Base-by-base conservation (phyloP, 2,329 filamentous ascomycete genomes). In the Colletotrichum brevisporum region DNA sequence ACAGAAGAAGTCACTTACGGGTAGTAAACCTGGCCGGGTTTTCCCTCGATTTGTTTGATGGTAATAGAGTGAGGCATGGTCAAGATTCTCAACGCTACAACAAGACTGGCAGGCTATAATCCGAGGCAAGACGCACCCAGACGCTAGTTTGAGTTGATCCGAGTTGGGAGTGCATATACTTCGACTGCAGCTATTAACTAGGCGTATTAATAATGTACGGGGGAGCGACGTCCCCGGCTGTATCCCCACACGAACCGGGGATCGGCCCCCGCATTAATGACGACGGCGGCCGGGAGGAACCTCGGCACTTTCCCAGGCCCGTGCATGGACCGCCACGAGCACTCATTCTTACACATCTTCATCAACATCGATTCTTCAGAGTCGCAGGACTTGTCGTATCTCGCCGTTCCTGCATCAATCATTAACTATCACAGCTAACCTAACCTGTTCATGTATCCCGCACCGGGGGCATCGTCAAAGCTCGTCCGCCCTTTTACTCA, bases 11-110 rank as follows among this genome's bases (percentile, higher is more conserved):
- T 36, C 31, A 36, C 86, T 78, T 77, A 91, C 89, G 92, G 92
- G 76, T 95, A 94, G 83, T 95, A 97, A 72, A 97, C 95, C 80
- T 95, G 85, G 67, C 94, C 94, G 9, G 94, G 94, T 83, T 95
- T 95, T 74, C 92, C 93, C 73, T 94, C 91, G 59, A 92, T 84
- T 73, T 93, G 86, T 75, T 90, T 86, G 71, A 95, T 85, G 27
- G 87, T 86, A 63, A 94, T 86, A 67, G 87, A 86, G 52, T 82
- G 79, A 64, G 86, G 83, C 87, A 89, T 89, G 15, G 64, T 76
- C 2, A 24, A 5, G 15, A 54, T 48, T 36, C 31, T 36, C 4
- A 2, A 36, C 8, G 31, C 31, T 36, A 36, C 8, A 36, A 36
- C 8, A 36, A 36, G 31, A 10, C 31, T 36, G 31, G 10, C 10